Conservation (phyloP, 2,329 filamentous ascomycete genomes). For the Myriangium duriaei region DNA sequence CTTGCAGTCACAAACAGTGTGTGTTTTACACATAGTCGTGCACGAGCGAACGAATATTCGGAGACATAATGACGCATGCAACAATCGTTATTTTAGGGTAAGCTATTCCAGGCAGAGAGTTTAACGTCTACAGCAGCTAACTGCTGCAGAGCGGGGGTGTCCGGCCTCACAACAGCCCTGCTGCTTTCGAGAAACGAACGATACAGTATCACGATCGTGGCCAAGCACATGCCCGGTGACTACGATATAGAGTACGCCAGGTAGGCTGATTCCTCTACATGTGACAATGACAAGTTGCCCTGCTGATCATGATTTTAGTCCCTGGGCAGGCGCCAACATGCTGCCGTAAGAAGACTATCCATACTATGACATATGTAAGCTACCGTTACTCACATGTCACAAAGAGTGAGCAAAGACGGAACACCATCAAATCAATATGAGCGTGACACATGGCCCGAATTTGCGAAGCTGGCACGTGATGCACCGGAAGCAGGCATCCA, state of each 20-base stretch:
- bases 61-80: constrained; percentile 11
- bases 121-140: constrained; percentile 1
- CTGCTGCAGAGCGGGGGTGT: constrained; percentile 47
- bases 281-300: background rate
- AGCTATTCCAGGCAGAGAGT: constrained; percentile 13
- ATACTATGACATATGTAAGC: background rate
- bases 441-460: constrained; percentile 32
- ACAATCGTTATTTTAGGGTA: constrained; percentile 39
- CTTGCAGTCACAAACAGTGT: too few species aligned
- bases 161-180: constrained; percentile 53
- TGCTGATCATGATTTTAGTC: too few species aligned
- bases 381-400: constrained; percentile 4
- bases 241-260: constrained; percentile 85
- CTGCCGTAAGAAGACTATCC: constrained; percentile 3
- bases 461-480: constrained; percentile 37
- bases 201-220: constrained; percentile 56
- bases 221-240: constrained; percentile 88
- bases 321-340: constrained; percentile 8
- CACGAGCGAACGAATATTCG: too few species aligned
- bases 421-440: constrained; percentile 29
- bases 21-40: too few species aligned
- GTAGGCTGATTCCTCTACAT: constrained; percentile 59
- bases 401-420: constrained; percentile 21
- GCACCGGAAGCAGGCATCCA: constrained; percentile 70
- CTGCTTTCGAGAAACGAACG: constrained; percentile 43